Percentiles rank a stretch among this genome's conserved stretches.
Conservation (phyloP, 352 stramenopile genomes). For the Blastocystis hominis region DNA sequence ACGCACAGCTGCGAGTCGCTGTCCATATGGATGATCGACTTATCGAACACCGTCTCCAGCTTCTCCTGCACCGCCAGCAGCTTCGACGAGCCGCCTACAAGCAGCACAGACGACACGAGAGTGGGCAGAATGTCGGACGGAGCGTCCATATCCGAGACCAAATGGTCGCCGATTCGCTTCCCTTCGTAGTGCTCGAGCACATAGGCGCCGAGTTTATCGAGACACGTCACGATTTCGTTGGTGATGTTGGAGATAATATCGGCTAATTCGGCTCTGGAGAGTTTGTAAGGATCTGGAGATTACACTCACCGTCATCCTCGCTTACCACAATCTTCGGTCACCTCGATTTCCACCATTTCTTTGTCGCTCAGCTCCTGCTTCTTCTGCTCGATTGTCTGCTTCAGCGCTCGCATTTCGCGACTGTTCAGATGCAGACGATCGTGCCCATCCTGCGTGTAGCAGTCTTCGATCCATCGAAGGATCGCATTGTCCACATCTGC, state of each 20-base stretch:
- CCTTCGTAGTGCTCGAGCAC: neutral
- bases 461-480: neutral
- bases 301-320: neutral
- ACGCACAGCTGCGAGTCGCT: slow-evolving; percentile 1
- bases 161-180: neutral
- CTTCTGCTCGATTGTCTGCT: neutral
- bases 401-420: neutral
- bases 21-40: neutral
- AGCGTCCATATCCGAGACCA: neutral
- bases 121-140: neutral
- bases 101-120: neutral
- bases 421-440: neutral
- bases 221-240: neutral
- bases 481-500: slow-evolving; percentile 68
- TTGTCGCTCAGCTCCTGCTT: neutral
- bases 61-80: neutral
- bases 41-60: neutral
- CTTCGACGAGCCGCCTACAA: slow-evolving; percentile 8
- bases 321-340: neutral
- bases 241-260: neutral
- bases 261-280: neutral
- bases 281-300: neutral
- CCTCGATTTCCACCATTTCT: neutral
- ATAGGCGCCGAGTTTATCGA: neutral
- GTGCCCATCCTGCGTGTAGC: neutral